Conservation (phyloP, 495 filamentous ascomycete species). For the Penicillium salamii region DNA sequence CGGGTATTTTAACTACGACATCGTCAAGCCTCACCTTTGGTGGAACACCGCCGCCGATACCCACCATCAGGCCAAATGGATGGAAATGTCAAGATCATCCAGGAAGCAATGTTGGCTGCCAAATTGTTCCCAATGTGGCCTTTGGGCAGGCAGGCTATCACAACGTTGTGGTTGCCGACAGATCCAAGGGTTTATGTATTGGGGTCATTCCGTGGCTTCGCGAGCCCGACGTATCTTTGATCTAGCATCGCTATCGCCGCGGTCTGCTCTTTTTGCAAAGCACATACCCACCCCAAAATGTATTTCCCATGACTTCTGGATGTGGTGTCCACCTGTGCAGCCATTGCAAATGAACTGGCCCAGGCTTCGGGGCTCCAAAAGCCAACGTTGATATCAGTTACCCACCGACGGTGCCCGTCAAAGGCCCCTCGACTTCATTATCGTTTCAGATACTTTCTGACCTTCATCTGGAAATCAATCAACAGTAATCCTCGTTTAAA, state of each 20-base stretch:
- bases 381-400: no score
- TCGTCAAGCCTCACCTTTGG: conserved; percentile 17
- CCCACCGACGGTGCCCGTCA: no score
- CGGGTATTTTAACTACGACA: conserved; percentile 17
- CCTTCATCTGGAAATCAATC: conserved; percentile 54
- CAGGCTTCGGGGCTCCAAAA: no score
- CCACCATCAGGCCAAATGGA: conserved; percentile 41
- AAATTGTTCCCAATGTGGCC: conserved; percentile 26
- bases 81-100: conserved; percentile 33
- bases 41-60: conserved; percentile 43
- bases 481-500: conserved; percentile 48
- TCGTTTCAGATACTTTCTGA: conserved; percentile 55
- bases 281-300: conserved; percentile 28
- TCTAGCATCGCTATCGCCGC: conserved; percentile 26
- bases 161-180: conserved; percentile 32
- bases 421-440: not conserved
- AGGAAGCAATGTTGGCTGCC: conserved; percentile 27
- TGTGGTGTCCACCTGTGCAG: no score
- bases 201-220: conserved; percentile 15
- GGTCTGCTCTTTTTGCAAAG: conserved; percentile 17
- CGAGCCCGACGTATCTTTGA: conserved; percentile 3
- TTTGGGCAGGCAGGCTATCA: conserved; percentile 32
- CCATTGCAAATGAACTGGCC: no score
- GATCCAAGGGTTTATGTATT: conserved; percentile 31
- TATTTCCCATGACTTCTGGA: conserved; percentile 9